Base-by-base conservation (phyloP, 345 rosid genomes). In the Moricandia arvensis region DNA sequence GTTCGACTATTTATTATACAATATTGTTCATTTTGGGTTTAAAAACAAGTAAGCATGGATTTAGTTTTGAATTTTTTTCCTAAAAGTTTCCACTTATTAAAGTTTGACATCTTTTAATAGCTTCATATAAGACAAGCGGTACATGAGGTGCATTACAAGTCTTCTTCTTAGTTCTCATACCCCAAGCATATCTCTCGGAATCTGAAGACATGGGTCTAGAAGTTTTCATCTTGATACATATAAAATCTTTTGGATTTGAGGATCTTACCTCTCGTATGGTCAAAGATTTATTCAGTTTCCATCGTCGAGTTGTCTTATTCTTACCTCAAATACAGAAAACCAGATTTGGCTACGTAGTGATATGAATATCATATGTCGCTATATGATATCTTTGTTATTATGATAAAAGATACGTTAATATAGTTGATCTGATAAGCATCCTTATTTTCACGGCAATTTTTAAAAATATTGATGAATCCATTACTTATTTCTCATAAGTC, bases 241-340 rank as follows among this genome's bases (percentile, higher is more conserved):
- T 77, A 59, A 77, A 72, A 77, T 77, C 80, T 77, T 65, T 77
- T 43, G 57, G 80, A 77, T 77, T 65, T 77, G 73, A 77, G 47
- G 35, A 77, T 77, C 72, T 47, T n/a, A 71, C 57, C 30, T 71
- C 62, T 59, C 34, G 51, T 34, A 45, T n/a, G 68, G 76, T 77
- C 80, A 72, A 77, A 71, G 72, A 77, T 77, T 77, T 37, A 34
- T 77, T 66, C 72, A 77, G 64, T 71, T 64, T 64, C 15, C 11
- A 64, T 77, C 80, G 8, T 68, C 31, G 5, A 49, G 12, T 7
- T 8, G 59, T 49, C 59, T 47, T 49, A 63, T 27, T 69, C 21
- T 55, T 69, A 63, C 75, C 75, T 54, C 80, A 76, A 76, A 54
- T 57, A 76, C 51, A 76, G 59, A 63, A 69, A 76, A 38, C 64